These are phyloP conservation scores for Maudiozyma pseudohumilis DNA, from an alignment of 805 yeast species.

Conservation along the genomic window DNA sequence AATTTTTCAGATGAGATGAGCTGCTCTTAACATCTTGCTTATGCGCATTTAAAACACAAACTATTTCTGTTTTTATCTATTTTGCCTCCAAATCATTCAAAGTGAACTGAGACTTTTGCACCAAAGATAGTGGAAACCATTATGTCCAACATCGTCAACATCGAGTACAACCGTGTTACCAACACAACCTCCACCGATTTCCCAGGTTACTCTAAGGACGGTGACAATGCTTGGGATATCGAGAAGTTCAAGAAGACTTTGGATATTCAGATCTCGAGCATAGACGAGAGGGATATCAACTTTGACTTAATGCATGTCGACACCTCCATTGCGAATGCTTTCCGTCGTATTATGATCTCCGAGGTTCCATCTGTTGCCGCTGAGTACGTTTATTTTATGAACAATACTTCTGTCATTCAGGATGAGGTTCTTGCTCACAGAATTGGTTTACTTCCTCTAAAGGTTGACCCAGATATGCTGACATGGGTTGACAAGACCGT, in stretches of 20 bases:
- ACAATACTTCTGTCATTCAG: conserved; percentile 93
- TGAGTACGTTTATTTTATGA: conserved; percentile 80
- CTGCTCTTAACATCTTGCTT: too few species aligned
- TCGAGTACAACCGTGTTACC: conserved; percentile 84
- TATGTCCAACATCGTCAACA: conserved; percentile 58
- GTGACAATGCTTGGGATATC: conserved; percentile 71
- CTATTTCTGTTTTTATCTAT: too few species aligned
- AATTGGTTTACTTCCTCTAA: conserved; percentile 84
- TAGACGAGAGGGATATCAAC: conserved; percentile 63
- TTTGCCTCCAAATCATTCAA: too few species aligned
- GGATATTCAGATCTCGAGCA: conserved; percentile 55
- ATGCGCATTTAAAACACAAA: too few species aligned
- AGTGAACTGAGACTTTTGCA: too few species aligned
- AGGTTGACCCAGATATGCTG: conserved; percentile 80
- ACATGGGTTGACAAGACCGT: conserved; percentile 66
- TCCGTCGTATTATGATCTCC: conserved; percentile 91
- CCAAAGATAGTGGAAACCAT: too few species aligned
- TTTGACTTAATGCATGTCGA: conserved; percentile 83
- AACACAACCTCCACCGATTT: conserved; percentile 84
- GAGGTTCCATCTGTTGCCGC: conserved; percentile 96
- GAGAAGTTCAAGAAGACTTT: conserved; percentile 64
- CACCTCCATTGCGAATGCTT: conserved; percentile 90
- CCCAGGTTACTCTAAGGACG: conserved; percentile 64
- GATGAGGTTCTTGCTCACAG: conserved; percentile 96
- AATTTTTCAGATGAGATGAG: too few species aligned